Evolutionary conservation across 352 stramenopile species (phyloP), one percentile per base, ranked within the genome.

Genomic region (Phytophthora ramorum): DNA sequence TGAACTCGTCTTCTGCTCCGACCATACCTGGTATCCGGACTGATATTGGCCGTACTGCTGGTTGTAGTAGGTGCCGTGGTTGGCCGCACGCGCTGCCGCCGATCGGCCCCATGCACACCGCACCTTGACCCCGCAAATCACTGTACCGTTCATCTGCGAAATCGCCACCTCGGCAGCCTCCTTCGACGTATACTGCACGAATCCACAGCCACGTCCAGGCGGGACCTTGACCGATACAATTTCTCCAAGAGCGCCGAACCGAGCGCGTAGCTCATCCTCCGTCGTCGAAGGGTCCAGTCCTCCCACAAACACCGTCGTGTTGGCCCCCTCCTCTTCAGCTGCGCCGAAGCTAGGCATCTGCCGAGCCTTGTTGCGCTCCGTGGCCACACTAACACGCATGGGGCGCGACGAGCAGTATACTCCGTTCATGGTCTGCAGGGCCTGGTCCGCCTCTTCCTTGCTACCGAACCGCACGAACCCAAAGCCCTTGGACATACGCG

Each of bases 221-320:
- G 65, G 61, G 4, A 78, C 61, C 35, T 71, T 73, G 0, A 74
- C 53, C 4, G 69, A 74, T 71, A 85, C 52, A 71, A 92, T 85
- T 52, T 95, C 84, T 28, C 92, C 92, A 28, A 95, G 83, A 14
- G 68, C 67, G 16, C 75, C 70, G 61, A 98, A 98, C 19, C 89
- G 85, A 26, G 83, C 66, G 19, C 88, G 84, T 10, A 98, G 71
- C 26, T 97, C 92, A 4, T 97, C 91, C 26, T 93, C 90, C 2
- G 89, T 92, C 6, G 83, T 86, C 7, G 59, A 83, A 22, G 92
- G 75, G 49, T 96, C 89, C 47, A 98, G 69, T 24, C 91, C 91
- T 14, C 92, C 92, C 7, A 98, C 87, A 78, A 98, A 98, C 17
- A 98, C 91, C 4, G 92, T 98, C 47, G 91, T 97, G 66, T 97